Evolutionary conservation across 108 stramenopile genomes (phyloP), one percentile per base, ranked within the genome.

Genomic region (Skeletonema potamos): DNA sequence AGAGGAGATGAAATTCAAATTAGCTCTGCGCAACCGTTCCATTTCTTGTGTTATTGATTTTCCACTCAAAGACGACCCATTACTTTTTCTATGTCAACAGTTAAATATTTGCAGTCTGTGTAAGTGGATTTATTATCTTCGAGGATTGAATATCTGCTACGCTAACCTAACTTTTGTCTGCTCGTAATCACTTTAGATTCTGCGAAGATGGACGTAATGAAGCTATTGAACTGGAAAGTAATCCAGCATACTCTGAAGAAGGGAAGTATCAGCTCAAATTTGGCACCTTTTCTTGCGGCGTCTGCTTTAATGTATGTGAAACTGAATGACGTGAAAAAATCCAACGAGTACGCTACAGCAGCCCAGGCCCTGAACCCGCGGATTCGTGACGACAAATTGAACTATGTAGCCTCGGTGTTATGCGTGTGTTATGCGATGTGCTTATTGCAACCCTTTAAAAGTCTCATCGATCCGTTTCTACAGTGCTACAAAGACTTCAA

Each of bases 191-290:
- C 12, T 12, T 10, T 6, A 41, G 39, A 66, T 43, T 62, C 71
- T 4, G 26, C 17, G 7, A 67, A 73, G 59, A 29, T 65, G 20
- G 22, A 36, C 33, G 36, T 73, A 1, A 26, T 58, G 22, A 44
- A 22, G 26, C 26, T 72, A 17, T 15, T 72, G 11, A 27, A 62
- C 10, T 54, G 56, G 39, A 54, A 51, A 12, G 64, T 48, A 37
- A 66, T 79, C 24, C 28, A 54, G 27, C 11, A 55, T 18, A 29
- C 54, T 15, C 30, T 66, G 0, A 56, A 72, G 43, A 43, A 59
- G 27, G 70, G 71, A 0, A 67, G 65, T 20, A 67, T 54, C 15
- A 72, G 70, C 48, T 22, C 48, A 33, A 44, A 79, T 62, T 30
- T 79, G 28, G 33, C 71, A 13, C n/a, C 34, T 22, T 39, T 79